These are phyloP conservation scores for Meredithiella fracta DNA, from an alignment of 2,329 filamentous ascomycete species.

Conservation along the genomic window DNA sequence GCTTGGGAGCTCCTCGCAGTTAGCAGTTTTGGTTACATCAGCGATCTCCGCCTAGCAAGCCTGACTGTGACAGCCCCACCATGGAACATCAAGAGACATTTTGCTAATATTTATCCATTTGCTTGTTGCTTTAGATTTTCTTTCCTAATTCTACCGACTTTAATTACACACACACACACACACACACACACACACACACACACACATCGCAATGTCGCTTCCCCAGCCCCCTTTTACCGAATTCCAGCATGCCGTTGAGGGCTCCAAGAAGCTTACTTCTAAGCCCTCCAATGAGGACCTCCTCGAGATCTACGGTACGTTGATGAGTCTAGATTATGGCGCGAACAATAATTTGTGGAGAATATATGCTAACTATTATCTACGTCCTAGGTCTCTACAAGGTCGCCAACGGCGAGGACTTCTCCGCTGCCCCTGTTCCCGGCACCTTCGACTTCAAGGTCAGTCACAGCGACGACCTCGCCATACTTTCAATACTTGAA, in stretches of 20 bases:
- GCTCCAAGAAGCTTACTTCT: conserved; percentile 50
- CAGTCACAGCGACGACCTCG: conserved; percentile 28
- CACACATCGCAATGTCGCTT: conserved; percentile 24
- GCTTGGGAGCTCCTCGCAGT: no score
- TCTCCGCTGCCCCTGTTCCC: conserved; percentile 37
- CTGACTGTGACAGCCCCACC: background rate
- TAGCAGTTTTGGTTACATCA: no score
- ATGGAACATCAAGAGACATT: background rate
- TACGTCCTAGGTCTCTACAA: conserved; percentile 37
- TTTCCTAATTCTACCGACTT: background rate
- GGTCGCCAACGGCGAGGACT: conserved; percentile 39
- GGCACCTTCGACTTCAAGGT: conserved; percentile 59
- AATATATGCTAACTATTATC: background rate
- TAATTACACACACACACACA: background rate
- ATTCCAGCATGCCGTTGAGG: conserved; percentile 40
- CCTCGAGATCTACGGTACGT: conserved; percentile 43
- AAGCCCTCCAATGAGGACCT: conserved; percentile 50
- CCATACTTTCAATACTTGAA: conserved; percentile 56
- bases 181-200: background rate
- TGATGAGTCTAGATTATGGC: no score
- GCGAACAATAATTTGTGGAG: no score
- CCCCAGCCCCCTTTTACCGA: conserved; percentile 27
- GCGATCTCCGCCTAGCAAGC: no score
- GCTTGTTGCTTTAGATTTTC: background rate
- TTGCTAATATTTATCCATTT: background rate